These are phyloP conservation scores for Pulveroboletus sp. DNA, from an alignment of 768 basidiomycete genomes.

Conservation along the genomic window DNA sequence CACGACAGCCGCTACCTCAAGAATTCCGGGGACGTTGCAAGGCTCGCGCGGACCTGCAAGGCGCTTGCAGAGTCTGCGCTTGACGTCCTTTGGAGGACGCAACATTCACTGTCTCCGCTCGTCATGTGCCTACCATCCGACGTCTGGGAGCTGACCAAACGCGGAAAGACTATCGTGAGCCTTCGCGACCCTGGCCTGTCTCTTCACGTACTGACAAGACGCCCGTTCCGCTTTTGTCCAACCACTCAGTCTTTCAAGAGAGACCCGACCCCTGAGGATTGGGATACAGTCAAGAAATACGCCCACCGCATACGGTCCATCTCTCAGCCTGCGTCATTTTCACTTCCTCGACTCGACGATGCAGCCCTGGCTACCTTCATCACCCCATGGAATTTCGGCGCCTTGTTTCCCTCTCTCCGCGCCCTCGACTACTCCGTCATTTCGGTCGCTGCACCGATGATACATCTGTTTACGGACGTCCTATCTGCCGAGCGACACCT, in stretches of 20 bases:
- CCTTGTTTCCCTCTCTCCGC: constrained; percentile 24
- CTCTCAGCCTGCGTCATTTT: constrained; percentile 21
- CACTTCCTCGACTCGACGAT: constrained; percentile 24
- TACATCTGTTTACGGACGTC: constrained; percentile 17
- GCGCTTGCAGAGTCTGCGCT: constrained; percentile 26
- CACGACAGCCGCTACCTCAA: constrained; percentile 16
- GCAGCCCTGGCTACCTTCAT: constrained; percentile 20
- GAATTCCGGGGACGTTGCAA: constrained; percentile 24
- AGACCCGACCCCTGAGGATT: constrained; percentile 18
- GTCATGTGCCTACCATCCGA: constrained; percentile 28
- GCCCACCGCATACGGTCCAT: constrained; percentile 23
- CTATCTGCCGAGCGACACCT: constrained; percentile 17
- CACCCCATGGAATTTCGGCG: constrained; percentile 17
- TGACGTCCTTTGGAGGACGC: constrained; percentile 30
- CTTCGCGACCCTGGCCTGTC: not conserved
- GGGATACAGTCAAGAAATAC: constrained; percentile 22
- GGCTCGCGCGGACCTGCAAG: constrained; percentile 29
- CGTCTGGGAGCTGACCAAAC: constrained; percentile 21
- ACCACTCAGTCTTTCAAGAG: constrained; percentile 21
- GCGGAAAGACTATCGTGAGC: constrained; percentile 24
- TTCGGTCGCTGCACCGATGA: constrained; percentile 18
- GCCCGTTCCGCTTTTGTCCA: not conserved
- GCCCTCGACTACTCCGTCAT: constrained; percentile 28
- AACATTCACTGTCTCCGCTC: constrained; percentile 28
- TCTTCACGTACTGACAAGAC: not conserved